phyloP scores from a whole-genome alignment of 2,329 filamentous ascomycete species.

The Ophiostoma montium region DNA sequence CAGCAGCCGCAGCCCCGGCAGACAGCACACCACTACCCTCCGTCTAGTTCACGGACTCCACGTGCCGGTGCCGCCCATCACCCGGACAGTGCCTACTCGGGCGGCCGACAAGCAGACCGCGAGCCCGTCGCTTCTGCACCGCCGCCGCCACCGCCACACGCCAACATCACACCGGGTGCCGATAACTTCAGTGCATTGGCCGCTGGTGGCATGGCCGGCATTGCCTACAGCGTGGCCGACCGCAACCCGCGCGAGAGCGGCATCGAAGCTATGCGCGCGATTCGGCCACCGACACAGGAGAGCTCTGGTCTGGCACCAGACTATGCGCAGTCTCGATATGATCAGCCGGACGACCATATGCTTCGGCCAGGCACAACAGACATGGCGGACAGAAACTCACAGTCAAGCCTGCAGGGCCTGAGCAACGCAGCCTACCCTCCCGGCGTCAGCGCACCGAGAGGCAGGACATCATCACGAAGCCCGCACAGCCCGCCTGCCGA shows the following conservation, averaged over 20 bases:
- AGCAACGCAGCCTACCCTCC: slow-evolving; percentile 21
- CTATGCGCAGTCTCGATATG: slow-evolving; percentile 10
- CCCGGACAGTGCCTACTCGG: slow-evolving; percentile 24
- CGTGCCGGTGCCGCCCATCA: slow-evolving; percentile 16
- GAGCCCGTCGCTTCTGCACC: slow-evolving; percentile 6
- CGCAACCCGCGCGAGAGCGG: slow-evolving; percentile 51
- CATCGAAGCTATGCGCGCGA: slow-evolving; percentile 41
- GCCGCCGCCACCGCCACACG: slow-evolving; percentile 17
- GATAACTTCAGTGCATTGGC: slow-evolving; percentile 53
- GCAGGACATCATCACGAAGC: slow-evolving; percentile 31
- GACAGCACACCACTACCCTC: slow-evolving; percentile 12
- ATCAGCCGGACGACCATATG: slow-evolving; percentile 9
- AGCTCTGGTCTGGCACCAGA: slow-evolving; percentile 7
- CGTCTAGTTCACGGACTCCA: slow-evolving; percentile 10
- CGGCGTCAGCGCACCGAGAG: slow-evolving; percentile 22
- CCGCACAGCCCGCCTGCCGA: slow-evolving; percentile 29
- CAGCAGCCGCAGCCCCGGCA: slow-evolving; percentile 9
- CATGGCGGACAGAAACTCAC: slow-evolving; percentile 25
- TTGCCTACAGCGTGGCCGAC: slow-evolving; percentile 52
- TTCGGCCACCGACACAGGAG: slow-evolving; percentile 12
- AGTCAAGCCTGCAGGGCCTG: slow-evolving; percentile 28
- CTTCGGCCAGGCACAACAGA: slow-evolving; percentile 9
- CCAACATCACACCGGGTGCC: slow-evolving; percentile 43
- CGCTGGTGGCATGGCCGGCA: slow-evolving; percentile 51
- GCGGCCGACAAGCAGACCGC: slow-evolving; percentile 19